These are phyloP conservation scores for Sporothrix schenckii DNA, from an alignment of 2,329 filamentous ascomycete species.

Conservation along the genomic window DNA sequence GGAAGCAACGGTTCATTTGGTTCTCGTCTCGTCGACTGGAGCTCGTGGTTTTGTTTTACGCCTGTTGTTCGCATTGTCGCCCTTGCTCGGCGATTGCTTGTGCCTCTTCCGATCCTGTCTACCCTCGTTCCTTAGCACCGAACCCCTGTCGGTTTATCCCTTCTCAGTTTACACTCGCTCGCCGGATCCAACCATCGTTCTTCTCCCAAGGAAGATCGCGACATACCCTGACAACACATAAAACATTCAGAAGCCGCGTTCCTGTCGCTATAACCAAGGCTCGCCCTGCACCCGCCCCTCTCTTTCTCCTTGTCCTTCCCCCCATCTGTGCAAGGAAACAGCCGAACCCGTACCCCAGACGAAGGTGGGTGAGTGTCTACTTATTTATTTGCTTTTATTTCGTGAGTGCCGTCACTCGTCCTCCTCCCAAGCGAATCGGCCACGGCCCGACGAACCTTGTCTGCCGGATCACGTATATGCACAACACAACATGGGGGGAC, in stretches of 20 bases:
- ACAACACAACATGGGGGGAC: slow-evolving; percentile 16
- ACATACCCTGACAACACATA: slow-evolving; percentile 27
- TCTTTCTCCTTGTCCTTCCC: background rate
- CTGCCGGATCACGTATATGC: slow-evolving; percentile 22
- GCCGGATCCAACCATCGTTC: slow-evolving; percentile 21
- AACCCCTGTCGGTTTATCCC: background rate
- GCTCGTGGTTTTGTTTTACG: background rate
- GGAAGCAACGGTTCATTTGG: background rate
- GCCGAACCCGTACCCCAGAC: background rate
- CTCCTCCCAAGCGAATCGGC: background rate
- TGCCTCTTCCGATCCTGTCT: background rate
- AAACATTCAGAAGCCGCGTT: slow-evolving; percentile 25
- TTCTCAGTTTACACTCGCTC: background rate
- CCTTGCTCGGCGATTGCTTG: background rate
- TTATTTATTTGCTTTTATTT: background rate
- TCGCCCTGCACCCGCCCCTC: background rate
- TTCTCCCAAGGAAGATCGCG: slow-evolving; percentile 13
- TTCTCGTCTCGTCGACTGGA: background rate
- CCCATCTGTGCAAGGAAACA: background rate
- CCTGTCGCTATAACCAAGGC: slow-evolving; percentile 6
- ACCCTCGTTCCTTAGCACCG: background rate
- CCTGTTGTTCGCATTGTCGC: background rate
- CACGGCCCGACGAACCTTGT: slow-evolving; percentile 14
- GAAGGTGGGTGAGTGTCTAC: background rate
- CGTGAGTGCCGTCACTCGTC: slow-evolving; percentile 1